Base-by-base conservation (phyloP, 768 basidiomycete species). In the Psilocybe tampanensis region DNA sequence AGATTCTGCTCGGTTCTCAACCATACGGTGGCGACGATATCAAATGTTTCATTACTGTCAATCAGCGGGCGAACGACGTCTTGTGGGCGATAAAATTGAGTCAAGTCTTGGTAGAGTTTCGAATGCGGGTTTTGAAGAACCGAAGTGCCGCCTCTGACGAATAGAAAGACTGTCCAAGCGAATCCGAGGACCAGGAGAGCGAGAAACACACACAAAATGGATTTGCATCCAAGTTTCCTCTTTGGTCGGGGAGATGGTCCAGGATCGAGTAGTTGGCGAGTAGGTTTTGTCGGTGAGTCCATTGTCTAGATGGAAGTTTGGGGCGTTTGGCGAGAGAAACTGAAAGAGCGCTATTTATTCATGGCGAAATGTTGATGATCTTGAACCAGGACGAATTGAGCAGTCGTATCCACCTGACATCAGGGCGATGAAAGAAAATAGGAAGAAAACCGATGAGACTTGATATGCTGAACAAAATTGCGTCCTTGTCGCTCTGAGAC, bases 1-100 rank as follows among this genome's bases (percentile, higher is more conserved):
- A 4, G 23, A 11, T 18, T 13, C 24, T 2, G 12, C 23, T 22
- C 17, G 18, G 52, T 26, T 29, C 61, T 56, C 13, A 56, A 15
- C 64, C 64, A 66, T n/a, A 66, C 60, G 42, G 64, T 66, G 8
- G 62, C 62, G 2, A 66, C 49, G 8, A 66, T 29, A 34, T 63
- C 62, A 23, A 66, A 66, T 0, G 52, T 58, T 42, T 66, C 60
- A 18, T 59, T 39, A 2, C 32, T 33, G 17, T 61, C 62, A 7
- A 66, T 34, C 21, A 66, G 56, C 8, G 64, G 64, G 2, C 52
- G 53, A 7, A 62, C 61, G 26, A 64, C 59, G 22, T 62, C 61
- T 19, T 58, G 36, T 0, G 60, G 48, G 7, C 53, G 47, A 41
- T 50, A 57, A 5, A 48, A 29, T 18, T 52, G 19, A 19, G 41